Evolutionary conservation across 108 stramenopile species (phyloP), one percentile per base, ranked within the genome.

Genomic region (Cylindrotheca closterium): DNA sequence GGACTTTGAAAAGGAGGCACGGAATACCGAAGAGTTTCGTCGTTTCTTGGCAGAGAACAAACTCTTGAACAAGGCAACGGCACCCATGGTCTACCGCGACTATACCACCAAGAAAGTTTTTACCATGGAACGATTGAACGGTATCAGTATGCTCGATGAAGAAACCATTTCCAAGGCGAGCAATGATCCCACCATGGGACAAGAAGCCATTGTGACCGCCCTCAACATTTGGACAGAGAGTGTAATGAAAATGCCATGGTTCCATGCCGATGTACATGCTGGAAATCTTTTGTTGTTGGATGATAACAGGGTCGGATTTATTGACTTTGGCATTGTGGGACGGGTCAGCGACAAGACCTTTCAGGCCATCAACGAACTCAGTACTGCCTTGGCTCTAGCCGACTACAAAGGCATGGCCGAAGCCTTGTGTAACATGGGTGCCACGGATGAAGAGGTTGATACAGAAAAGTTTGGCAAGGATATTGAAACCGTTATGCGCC

Each of bases 261-360:
- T 98, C 72, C 98, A 98, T 67, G 98, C 98, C n/a, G 97, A 98
- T 64, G 95, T 97, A 0, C 98, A 98, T 67, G 87, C 88, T 24
- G 98, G 98, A 7, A 80, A 80, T 52, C 55, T 74, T 26, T 30
- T 80, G 29, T 50, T 59, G 65, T 83, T 42, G 47, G 78, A 93
- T 27, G 97, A 98, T 64, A 96, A 96, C 5, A 79, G 96, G 4
- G 91, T 98, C 1, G 97, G 92, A 29, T 98, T 98, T 52, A 98
- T 98, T 60, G 98, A 98, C 67, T 98, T 98, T 70, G 98, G 98
- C 30, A 97, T 98, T 70, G 96, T 96, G 1, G 98, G 98, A 2
- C 87, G 94, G 8, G 86, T 97, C 17, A 78, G 86, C 21, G 87
- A 90, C 26, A 88, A 84, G 63, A 90, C 91, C 10, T 95, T 93